phyloP scores from a whole-genome alignment of 2,329 filamentous ascomycete genomes.

The Trichocomaceae sp. region DNA sequence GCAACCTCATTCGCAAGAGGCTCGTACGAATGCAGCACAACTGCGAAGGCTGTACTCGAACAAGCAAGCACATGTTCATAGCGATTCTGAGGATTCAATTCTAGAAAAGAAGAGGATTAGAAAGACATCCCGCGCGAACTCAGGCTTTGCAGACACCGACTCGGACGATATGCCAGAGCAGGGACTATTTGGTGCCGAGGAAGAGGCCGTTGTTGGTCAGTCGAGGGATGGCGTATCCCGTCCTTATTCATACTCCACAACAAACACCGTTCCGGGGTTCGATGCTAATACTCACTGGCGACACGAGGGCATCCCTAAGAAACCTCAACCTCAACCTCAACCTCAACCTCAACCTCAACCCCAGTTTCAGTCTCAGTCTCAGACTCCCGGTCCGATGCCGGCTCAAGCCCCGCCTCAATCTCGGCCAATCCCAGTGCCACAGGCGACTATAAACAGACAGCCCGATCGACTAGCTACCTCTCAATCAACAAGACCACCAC shows the following conservation, averaged over 20 bases:
- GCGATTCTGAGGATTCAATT: constrained; percentile 21
- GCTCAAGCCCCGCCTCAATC: neutral
- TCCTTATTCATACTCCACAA: constrained; percentile 10
- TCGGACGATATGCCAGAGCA: constrained; percentile 7
- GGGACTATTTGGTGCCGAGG: neutral
- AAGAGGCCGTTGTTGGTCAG: neutral
- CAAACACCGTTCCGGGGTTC: constrained; percentile 6
- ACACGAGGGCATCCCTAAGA: neutral
- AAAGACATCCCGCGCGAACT: neutral
- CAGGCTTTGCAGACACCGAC: neutral
- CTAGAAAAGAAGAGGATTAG: neutral
- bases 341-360: too few relatives aligned
- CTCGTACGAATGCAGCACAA: constrained; percentile 26
- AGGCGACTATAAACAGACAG: neutral
- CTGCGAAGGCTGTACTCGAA: constrained; percentile 27
- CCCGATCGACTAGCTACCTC: constrained; percentile 8
- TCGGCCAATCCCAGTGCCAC: constrained; percentile 11
- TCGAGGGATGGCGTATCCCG: constrained; percentile 2
- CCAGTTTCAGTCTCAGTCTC: neutral
- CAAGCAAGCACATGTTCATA: constrained; percentile 34
- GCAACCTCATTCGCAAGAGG: constrained; percentile 32
- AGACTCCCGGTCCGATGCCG: neutral
- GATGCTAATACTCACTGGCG: constrained; percentile 11
- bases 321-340: neutral
- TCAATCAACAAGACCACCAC: constrained; percentile 1